Conservation (phyloP, 1,284 basidiomycete species). For the Tilletiopsis washingtonensis region DNA sequence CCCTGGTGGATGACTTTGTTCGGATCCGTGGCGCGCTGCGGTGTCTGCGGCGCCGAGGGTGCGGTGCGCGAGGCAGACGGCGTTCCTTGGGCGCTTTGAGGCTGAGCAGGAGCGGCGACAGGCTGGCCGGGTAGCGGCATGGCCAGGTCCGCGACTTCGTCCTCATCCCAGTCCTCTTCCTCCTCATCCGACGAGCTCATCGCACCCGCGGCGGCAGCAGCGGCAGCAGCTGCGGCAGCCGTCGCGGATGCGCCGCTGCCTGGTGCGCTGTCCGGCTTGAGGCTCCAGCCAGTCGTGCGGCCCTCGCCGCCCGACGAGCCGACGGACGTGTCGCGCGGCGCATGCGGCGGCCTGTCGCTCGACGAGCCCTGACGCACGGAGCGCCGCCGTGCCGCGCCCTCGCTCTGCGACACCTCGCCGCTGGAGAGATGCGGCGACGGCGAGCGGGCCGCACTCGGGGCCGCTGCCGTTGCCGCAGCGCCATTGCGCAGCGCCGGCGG, state of each 20-base stretch:
- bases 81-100: not conserved
- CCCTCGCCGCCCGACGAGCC: slow-evolving; percentile 6
- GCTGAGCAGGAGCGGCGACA: not conserved
- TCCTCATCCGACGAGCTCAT: slow-evolving; percentile 30
- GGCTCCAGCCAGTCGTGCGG: not conserved
- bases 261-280: no score
- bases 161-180: slow-evolving; percentile 37
- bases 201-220: no score
- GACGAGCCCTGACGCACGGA: no score
- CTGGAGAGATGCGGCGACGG: no score
- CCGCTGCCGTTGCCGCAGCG: no score
- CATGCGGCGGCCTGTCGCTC: no score
- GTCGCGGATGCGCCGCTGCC: no score
- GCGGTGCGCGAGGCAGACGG: slow-evolving; percentile 8
- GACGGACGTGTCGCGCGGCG: slow-evolving; percentile 3
- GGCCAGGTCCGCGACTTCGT: slow-evolving; percentile 33
- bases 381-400: no score
- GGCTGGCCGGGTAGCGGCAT: slow-evolving; percentile 28
- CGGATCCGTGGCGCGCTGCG: slow-evolving; percentile 17
- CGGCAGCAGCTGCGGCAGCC: no score
- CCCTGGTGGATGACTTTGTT: slow-evolving; percentile 54
- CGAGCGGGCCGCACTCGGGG: no score
- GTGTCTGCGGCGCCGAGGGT: not conserved
- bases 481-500: no score
- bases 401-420: no score